Evolutionary conservation across 352 stramenopile species (phyloP), one percentile per base, ranked within the genome.

Genomic region (Phytophthora uliginosa): DNA sequence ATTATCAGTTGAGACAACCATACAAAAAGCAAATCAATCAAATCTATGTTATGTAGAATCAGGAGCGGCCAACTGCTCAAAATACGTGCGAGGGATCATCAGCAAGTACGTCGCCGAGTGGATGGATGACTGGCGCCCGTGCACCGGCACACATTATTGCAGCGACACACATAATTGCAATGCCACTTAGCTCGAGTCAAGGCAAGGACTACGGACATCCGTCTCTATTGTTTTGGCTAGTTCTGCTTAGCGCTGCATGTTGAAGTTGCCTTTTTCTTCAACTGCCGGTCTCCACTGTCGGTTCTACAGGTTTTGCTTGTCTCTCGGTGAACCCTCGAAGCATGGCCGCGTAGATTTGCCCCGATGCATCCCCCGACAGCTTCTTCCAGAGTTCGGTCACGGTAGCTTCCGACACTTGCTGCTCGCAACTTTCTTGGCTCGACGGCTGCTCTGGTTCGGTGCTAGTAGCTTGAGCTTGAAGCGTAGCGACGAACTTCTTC

Each of bases 301-400:
- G 38, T n/a, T 45, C 38, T 58, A 66, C 48, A 50, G 51, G 10
- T 34, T 24, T 42, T 59, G 26, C 24, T 20, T 36, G 26, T 9
- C 50, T 59, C 34, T 62, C 51, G 31, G 31, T 70, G 31, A 66
- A 22, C 10, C 47, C 51, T 1, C 71, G 54, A 8, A 80, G 33
- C 40, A 72, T 74, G 6, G 64, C 53, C 15, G 60, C 63, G 33
- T 78, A 80, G 24, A 78, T 63, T 36, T 73, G 52, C 15, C 73
- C 73, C n/a, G 73, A 75, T 0, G 56, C 47, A 69, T 80, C 73
- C 12, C 47, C 24, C 15, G 69, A 57, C 2, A 80, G 65, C 20
- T 54, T 77, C 62, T 66, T 77, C 59, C 65, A 77, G 4, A 80
- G 60, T 26, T 69, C 69, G 31, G 34, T 56, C 18, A 75, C 42